Evolutionary conservation across 345 rosid genomes (phyloP), one percentile per base, ranked within the genome.

Genomic region (Balakata baccata): DNA sequence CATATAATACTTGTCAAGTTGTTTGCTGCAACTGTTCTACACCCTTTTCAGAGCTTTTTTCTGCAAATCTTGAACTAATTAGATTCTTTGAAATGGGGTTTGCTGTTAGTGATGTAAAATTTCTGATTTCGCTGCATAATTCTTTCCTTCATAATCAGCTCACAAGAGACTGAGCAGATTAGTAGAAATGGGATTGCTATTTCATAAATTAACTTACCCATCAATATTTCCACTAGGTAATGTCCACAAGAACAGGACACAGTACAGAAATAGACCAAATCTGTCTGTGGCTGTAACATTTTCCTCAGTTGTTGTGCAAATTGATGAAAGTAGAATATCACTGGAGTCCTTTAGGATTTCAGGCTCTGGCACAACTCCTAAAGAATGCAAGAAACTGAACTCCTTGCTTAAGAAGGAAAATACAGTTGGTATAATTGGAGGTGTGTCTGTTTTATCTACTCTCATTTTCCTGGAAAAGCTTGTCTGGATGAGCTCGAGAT

Each of bases 401-500:
- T 53, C 77, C 64, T 53, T 78, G 45, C 73, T 77, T n/a, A 80
- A 59, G 49, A 81, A 75, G 39, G 68, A 54, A 38, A 80, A 80
- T 52, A 76, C 88, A 2, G 77, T 87, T 10, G 90, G 90, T 23
- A 77, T 87, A 60, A 81, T 87, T 1, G 88, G 88, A 70, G 90
- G 90, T 61, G 80, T 73, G 9, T 85, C 90, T 10, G 85, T 78
- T 61, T 76, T 82, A 43, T 74, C 86, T 25, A 85, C 88, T 59
- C 83, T 87, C 6, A 74, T 78, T 77, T 87, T 87, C 83, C 70
- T 85, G 60, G 87, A 85, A 64, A 87, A 87, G 77, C 81, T 85
- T 7, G 79, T 74, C 3, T 70, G 78, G 76, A 77, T 82, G 85
- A 85, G 88, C 73, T 70, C 84, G 5, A 83, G 66, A 75, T 58